Base-by-base conservation (phyloP, 1,139 yeast species). In the Yamadazyma sp. region DNA sequence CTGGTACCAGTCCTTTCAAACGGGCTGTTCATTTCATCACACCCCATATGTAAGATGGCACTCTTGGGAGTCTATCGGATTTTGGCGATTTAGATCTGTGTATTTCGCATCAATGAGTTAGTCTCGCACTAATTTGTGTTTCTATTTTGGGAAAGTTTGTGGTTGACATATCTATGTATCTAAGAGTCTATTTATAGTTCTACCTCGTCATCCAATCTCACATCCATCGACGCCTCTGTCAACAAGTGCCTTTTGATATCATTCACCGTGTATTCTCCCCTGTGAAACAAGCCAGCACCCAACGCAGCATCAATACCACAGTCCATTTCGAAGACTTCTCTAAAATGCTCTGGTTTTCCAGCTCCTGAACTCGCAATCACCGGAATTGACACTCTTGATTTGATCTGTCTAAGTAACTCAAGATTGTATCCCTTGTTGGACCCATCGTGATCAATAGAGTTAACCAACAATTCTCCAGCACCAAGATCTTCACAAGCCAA, bases 301-400 rank as follows among this genome's bases (percentile, higher is more conserved):
- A 92, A 72, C 10, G 98, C 97, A 34, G 98, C 98, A 64, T 92
- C 98, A 2, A 92, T 84, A 3, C 78, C 74, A 21, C 97, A 88
- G 32, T 81, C 73, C 58, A 68, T 51, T 36, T 71, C 72, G 56
- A 92, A 92, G 1, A 88, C 98, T 48, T 90, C 88, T 47, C 78
- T 79, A 59, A 92, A 92, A 64, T 92, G 97, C 41, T 70, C 76
- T 2, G 98, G 98, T 28, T 70, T 79, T 33, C 98, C 98, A 6
- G 98, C 98, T 35, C 98, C 98, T 42, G 95, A 84, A 15, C 97
- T 88, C 0, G 98, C 97, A 61, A 92, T 92, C 1, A 92, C 97
- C 0, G 98, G 98, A 36, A 92, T 85, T 1, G 73, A 67, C 7
- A 88, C 95, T 0, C 84, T 81, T 2, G 69, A 53, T 56, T 92